Percentiles rank a stretch among this genome's conserved stretches.
phyloP scores from a whole-genome alignment of 176 grass and related monocot genomes.

The Guadua angustifolia region DNA sequence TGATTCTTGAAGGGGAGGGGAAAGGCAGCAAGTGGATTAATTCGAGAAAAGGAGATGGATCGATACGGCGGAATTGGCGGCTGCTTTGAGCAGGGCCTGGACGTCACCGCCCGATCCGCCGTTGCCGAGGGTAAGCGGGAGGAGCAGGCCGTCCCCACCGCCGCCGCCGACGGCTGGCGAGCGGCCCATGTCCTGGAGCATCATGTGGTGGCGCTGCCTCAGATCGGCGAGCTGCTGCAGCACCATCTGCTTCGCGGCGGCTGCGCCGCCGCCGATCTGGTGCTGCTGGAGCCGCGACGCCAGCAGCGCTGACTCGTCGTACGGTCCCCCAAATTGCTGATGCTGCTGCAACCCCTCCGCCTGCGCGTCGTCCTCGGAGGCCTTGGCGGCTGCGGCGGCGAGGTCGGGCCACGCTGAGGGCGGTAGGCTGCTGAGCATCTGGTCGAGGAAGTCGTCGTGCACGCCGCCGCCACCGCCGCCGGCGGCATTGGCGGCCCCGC shows the following conservation, averaged over 20 bases:
- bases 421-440: constrained; percentile 70
- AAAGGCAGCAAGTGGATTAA: constrained; percentile 47
- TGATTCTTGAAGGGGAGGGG: constrained; percentile 10
- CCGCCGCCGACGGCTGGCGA: constrained; percentile 39
- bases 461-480: constrained; percentile 18
- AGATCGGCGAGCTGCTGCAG: constrained; percentile 60
- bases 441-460: constrained; percentile 91
- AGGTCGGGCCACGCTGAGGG: constrained; percentile 78
- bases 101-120: constrained; percentile 54
- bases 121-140: constrained; percentile 60
- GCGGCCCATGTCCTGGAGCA: constrained; percentile 58
- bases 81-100: constrained; percentile 56
- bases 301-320: constrained; percentile 79
- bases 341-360: constrained; percentile 46
- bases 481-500: constrained; percentile 1
- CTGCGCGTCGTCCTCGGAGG: constrained; percentile 34
- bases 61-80: constrained; percentile 58
- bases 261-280: constrained; percentile 64
- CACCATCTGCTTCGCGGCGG: constrained; percentile 64
- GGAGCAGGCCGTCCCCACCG: constrained; percentile 42
- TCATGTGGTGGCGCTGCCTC: constrained; percentile 58
- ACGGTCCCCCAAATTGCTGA: constrained; percentile 51
- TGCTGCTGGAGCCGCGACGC: constrained; percentile 77
- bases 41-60: constrained; percentile 5
- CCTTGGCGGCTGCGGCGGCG: constrained; percentile 21